Conservation (phyloP, 208 protist species). For the Vickermania spadyakhi region DNA sequence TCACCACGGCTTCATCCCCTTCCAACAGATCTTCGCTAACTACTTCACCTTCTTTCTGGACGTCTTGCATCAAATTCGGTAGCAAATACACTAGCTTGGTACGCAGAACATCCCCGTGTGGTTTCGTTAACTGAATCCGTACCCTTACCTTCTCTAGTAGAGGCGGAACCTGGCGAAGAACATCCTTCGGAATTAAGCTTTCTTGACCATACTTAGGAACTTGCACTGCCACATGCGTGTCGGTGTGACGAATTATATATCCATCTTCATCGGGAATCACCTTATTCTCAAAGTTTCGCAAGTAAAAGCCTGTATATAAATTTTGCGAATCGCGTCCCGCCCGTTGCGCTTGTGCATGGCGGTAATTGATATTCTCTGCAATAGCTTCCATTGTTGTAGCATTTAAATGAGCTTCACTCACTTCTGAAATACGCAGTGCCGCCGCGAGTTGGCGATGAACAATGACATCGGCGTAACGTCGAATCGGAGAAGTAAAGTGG, state of each 20-base stretch:
- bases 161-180: conserved; percentile 45
- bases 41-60: conserved; percentile 24
- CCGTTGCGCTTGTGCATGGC: conserved; percentile 88
- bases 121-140: conserved; percentile 49
- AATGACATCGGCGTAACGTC: conserved; percentile 92
- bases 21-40: conserved; percentile 17
- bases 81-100: conserved; percentile 64
- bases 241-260: conserved; percentile 72
- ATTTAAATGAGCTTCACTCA: conserved; percentile 53
- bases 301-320: conserved; percentile 88
- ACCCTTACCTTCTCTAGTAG: conserved; percentile 77
- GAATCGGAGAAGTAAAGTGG: conserved; percentile 95
- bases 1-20: not conserved
- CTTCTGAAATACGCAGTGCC: conserved; percentile 52
- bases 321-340: conserved; percentile 87
- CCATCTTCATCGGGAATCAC: conserved; percentile 74
- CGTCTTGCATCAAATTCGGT: conserved; percentile 53
- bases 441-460: conserved; percentile 90
- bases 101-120: conserved; percentile 64
- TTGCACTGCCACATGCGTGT: conserved; percentile 79
- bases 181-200: conserved; percentile 67
- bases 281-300: conserved; percentile 67
- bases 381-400: conserved; percentile 58
- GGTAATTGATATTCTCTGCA: conserved; percentile 87
- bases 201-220: conserved; percentile 88